A percentile compares a stretch with the other conserved stretches of the same genome.
Evolutionary conservation across 345 rosid species (phyloP).

Genomic region (Bruguiera gymnorhiza): DNA sequence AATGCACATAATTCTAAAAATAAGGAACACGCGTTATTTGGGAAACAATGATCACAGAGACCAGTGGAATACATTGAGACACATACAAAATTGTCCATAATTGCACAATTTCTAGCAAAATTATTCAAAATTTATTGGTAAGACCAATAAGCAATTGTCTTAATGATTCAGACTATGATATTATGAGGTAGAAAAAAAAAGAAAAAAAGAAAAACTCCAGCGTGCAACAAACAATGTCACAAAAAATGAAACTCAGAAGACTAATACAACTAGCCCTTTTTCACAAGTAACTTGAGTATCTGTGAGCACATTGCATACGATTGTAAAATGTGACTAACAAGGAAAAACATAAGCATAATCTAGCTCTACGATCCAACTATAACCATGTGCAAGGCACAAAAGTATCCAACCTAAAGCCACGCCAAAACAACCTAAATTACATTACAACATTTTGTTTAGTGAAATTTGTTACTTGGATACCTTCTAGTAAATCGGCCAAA

Average conservation of each 20-base stretch:
- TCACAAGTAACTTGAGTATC: not conserved
- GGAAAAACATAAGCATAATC: not conserved
- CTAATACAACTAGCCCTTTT: not conserved
- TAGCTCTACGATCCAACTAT: not conserved
- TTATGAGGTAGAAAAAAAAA: not conserved
- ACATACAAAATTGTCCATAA: not conserved
- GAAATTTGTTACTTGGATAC: constrained; percentile 22
- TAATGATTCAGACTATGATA: not conserved
- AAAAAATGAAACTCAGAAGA: not conserved
- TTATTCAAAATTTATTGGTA: no score
- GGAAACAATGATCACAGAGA: not conserved
- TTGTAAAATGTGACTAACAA: not conserved
- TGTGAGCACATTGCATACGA: not conserved
- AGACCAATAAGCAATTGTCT: no score
- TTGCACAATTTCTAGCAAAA: not conserved
- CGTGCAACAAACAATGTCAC: not conserved
- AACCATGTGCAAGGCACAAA: not conserved
- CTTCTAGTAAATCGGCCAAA: constrained; percentile 57
- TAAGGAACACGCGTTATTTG: constrained; percentile 2
- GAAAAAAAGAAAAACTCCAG: not conserved
- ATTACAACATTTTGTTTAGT: no score
- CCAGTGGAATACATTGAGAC: not conserved
- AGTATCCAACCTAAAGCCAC: not conserved
- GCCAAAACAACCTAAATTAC: not conserved
- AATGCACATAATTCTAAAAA: constrained; percentile 45